Evolutionary conservation across 208 protist species (phyloP).

Genomic region (Acanthamoeba castellanii): DNA sequence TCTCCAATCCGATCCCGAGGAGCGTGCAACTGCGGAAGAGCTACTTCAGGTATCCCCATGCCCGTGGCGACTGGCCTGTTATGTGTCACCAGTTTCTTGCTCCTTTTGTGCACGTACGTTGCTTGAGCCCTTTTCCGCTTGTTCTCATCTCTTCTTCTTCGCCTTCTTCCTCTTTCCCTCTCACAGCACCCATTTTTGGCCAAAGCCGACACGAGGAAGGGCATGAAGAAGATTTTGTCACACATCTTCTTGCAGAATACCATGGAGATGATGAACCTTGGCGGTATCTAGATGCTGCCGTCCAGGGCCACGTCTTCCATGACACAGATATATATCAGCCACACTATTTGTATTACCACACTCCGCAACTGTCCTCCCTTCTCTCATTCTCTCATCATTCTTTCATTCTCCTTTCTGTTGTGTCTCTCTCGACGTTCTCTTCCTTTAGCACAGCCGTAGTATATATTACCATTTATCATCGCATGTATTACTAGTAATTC

Average conservation of each 20-base stretch:
- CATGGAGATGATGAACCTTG: constrained; percentile 76
- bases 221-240: constrained; percentile 82
- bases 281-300: constrained; percentile 32
- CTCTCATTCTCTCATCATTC: background rate
- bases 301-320: background rate
- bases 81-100: background rate
- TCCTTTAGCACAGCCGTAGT: background rate
- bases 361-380: background rate
- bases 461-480: background rate
- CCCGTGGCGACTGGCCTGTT: background rate
- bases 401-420: background rate
- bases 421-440: background rate
- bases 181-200: constrained; percentile 81
- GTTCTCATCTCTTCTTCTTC: background rate
- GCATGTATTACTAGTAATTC: too few species aligned
- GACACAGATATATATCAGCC: background rate
- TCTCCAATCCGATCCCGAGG: constrained; percentile 45
- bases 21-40: constrained; percentile 65
- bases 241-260: constrained; percentile 79
- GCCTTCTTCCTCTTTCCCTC: background rate
- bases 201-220: constrained; percentile 76
- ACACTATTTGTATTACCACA: background rate
- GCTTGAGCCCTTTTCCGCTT: background rate
- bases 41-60: constrained; percentile 57
- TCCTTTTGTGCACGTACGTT: background rate